Evolutionary conservation across 2,329 filamentous ascomycete genomes (phyloP), one percentile per base, ranked within the genome.

Genomic region (Cladosporium sp.): DNA sequence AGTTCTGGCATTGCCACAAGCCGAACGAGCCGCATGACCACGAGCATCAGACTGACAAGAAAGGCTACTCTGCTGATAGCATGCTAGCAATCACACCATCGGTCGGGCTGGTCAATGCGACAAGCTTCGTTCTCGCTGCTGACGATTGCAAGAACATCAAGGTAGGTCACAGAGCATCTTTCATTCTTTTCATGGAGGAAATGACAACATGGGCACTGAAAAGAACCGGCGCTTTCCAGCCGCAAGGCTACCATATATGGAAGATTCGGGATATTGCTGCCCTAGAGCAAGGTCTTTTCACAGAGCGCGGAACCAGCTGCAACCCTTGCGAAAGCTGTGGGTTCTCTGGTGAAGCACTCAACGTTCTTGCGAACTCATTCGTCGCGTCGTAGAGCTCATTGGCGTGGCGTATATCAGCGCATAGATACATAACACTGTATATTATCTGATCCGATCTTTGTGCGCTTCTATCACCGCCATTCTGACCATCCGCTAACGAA

Each of bases 1-100:
- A 99, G 77, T 96, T 99, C 72, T 99, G 95, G 95, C 96, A 99
- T 78, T 99, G 95, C 74, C 95, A 99, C 78, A 98, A 98, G 78
- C 95, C 96, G 1, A 78, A 82, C 46, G 84, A 88, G 67, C 82
- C 88, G 64, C 82, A 87, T 67, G 77, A 82, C 29, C 78, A 82
- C 59, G 72, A 72, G 7, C 68, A 75, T 49, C 69, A 73, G 37
- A 70, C 84, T n/a, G 77, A 79, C 55, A 74, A 37, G 12, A 90
- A 92, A 73, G 93, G 91, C 0, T 97, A 97, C 74, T 91, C 92
- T n/a, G 91, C 93, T 33, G 89, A 88, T 53, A 93, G 89, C 71
- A 86, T 84, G 68, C 89, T 97, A 64, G 80, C 84, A 21, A 90
- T 92, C 1, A 84, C 85, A 40, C 66, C 82, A 8, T 86, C 88